Base-by-base conservation (phyloP, 495 filamentous ascomycete genomes). In the Hypoxylon crocopeplum region DNA sequence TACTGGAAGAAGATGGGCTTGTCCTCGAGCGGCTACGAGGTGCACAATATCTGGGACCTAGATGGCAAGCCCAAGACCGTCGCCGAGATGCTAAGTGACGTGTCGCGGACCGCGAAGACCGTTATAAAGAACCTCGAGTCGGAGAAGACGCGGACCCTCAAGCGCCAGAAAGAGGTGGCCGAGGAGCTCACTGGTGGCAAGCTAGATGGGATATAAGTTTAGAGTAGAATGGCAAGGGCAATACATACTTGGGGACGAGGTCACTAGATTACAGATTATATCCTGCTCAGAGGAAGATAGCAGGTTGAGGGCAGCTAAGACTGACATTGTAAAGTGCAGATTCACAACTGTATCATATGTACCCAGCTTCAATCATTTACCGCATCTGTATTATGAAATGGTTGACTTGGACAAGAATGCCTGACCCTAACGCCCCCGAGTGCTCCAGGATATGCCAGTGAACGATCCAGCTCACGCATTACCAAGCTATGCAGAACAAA, bases 111-210 rank as follows among this genome's bases (percentile, higher is more conserved):
- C n/a, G 50, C 62, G 15, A 63, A 36, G 39, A 57, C 13, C n/a
- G 8, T 62, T 0, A 36, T 66, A 15, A 42, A 61, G 12, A 51
- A 58, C 21, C 20, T 53, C 10, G 62, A 61, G 47, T 16, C 64
- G 2, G 54, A 63, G 7, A 49, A 38, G 29, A 50, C 48, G 7
- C 64, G 61, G 49, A 74, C 75, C 7, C 47, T 62, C 1, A 53
- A 64, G 57, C 59, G 77, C 41, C 77, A 79, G 61, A 77, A 74
- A 69, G 59, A 48, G 24, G 72, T 79, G 6, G 75, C 78, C 4
- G 78, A 81, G 66, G 77, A 76, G 65, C 57, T 81, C 51, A 79
- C 77, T n/a, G 78, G 77, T 25, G 75, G 77, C 45, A 81, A 76
- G 69, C 63, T 80, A 54, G 71, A 71, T 22, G 48, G 37, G 1